Conservation (phyloP, 192 early-diverging fungal species). For the Chytriomyces confervae region DNA sequence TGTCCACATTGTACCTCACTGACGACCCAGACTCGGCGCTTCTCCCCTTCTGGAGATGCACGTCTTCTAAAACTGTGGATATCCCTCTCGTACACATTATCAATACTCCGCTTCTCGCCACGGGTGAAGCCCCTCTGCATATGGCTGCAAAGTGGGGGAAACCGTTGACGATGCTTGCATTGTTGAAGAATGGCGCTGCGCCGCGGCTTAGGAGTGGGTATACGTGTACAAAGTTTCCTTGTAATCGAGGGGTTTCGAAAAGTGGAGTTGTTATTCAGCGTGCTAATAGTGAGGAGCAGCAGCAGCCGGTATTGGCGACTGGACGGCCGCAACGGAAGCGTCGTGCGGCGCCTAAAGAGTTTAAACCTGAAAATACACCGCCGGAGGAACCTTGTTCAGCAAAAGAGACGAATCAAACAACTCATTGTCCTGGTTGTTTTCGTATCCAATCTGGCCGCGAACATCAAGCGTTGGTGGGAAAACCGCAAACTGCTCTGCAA, state of each 20-base stretch:
- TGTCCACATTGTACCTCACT: constrained; percentile 1
- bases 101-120: constrained; percentile 9
- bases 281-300: too few species aligned
- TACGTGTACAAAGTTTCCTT: constrained; percentile 10
- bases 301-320: not conserved
- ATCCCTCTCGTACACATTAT: not conserved
- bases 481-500: constrained; percentile 5
- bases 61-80: not conserved
- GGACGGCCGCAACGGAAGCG: constrained; percentile 1
- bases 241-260: not conserved
- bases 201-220: constrained; percentile 3
- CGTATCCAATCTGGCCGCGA: not conserved
- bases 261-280: not conserved
- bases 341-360: not conserved
- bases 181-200: constrained; percentile 12
- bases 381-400: not conserved
- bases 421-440: not conserved
- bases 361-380: not conserved
- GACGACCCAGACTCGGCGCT: constrained; percentile 1
- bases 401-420: not conserved
- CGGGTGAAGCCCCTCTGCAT: constrained; percentile 5
- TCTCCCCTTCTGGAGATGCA: not conserved
- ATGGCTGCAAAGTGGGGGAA: constrained; percentile 21
- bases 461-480: not conserved
- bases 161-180: constrained; percentile 5